Base-by-base conservation (phyloP, 2,329 filamentous ascomycete species). In the Huntiella bhutanensis region DNA sequence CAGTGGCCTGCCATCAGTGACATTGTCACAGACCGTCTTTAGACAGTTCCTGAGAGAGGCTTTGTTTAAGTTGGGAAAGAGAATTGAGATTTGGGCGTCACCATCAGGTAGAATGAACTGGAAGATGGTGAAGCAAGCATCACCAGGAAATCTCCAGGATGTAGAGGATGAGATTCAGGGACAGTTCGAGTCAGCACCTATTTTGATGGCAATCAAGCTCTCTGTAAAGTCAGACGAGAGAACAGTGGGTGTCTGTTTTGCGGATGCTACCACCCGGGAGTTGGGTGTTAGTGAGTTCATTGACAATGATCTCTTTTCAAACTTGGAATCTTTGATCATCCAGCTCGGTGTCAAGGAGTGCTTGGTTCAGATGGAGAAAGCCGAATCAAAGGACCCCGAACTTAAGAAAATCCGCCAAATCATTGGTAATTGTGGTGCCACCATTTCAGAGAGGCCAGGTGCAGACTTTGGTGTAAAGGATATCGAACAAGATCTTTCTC, bases 301-400 rank as follows among this genome's bases (percentile, higher is more conserved):
- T n/a, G 91, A 98, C 68, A 98, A 96, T 57, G 91, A 98, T 58
- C 70, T 95, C 7, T 98, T 92, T 65, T 96, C 88, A 45, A 98
- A 98, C 60, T 92, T 98, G 54, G 91, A 98, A 64, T 86, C 87
- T 3, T 70, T 98, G 13, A 74, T 98, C 45, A 98, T 98, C 53
- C 92, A 98, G 59, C 75, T 98, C 3, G 91, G 91, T 4, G 85
- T 95, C 15, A 91, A 86, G 58, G 91, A 98, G 60, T 95, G 87
- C 56, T 65, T 98, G 28, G 64, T 98, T n/a, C 81, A 85, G 55
- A 64, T 75, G 15, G 87, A 96, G 57, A 81, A 82, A 50, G 94
- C 92, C 59, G 79, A 80, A 53, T 92, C 86, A 59, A 37, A 33
- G 10, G 87, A 98, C 56, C 75, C 82, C 0, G 92, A 98, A 59